These are phyloP conservation scores for Cytospora leucostoma DNA, from an alignment of 2,329 filamentous ascomycete species.

Conservation along the genomic window DNA sequence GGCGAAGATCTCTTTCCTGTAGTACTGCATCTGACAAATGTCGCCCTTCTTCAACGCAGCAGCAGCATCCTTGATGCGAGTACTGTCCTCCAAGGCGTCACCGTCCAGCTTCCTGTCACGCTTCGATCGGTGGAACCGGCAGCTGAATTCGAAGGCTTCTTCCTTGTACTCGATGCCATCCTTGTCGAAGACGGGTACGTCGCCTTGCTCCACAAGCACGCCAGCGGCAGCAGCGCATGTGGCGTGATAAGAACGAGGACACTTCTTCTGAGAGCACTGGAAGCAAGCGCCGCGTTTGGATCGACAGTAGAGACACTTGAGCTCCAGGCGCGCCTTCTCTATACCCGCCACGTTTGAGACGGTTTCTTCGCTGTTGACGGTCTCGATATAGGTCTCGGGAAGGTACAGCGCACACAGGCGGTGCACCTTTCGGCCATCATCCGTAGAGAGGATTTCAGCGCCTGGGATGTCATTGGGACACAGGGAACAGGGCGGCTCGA, in stretches of 20 bases:
- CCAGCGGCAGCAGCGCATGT: conserved; percentile 92
- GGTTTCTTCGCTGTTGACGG: conserved; percentile 68
- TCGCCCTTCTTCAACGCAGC: conserved; percentile 69
- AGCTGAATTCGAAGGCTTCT: conserved; percentile 89
- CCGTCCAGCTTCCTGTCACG: conserved; percentile 74
- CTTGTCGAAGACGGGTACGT: conserved; percentile 84
- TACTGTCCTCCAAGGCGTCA: conserved; percentile 69
- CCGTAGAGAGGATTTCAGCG: conserved; percentile 81
- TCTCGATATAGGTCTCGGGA: conserved; percentile 85
- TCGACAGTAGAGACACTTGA: conserved; percentile 93
- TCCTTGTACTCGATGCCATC: conserved; percentile 92
- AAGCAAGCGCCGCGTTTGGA: conserved; percentile 96
- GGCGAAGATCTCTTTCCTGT: conserved; percentile 85
- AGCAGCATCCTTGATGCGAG: conserved; percentile 68
- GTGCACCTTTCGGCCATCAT: conserved; percentile 85
- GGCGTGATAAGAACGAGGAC: conserved; percentile 88
- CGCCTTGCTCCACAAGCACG: conserved; percentile 84
- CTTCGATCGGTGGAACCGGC: conserved; percentile 89
- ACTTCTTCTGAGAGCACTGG: conserved; percentile 95
- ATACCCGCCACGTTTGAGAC: conserved; percentile 80
- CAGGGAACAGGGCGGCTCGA: conserved; percentile 81
- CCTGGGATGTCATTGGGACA: conserved; percentile 88
- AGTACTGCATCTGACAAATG: conserved; percentile 83
- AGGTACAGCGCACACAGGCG: conserved; percentile 87
- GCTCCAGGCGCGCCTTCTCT: conserved; percentile 81